Conservation (phyloP, 2,329 filamentous ascomycete species). For the Colletotrichum tabaci region DNA sequence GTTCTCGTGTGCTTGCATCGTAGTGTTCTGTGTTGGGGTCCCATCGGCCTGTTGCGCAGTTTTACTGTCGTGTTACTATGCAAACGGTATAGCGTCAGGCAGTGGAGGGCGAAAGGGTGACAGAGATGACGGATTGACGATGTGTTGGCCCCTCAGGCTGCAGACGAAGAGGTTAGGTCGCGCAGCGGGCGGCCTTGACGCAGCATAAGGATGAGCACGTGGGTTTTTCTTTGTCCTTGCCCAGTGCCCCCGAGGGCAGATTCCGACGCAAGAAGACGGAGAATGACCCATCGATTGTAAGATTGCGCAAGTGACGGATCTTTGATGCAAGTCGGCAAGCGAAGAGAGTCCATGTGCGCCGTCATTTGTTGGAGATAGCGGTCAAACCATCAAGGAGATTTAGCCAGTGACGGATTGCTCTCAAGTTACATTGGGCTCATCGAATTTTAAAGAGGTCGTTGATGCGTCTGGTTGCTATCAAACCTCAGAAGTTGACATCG, state of each 20-base stretch:
- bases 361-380: background rate
- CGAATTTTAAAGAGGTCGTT: background rate
- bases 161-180: constrained; percentile 17
- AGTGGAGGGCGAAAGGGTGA: constrained; percentile 17
- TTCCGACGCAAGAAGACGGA: constrained; percentile 14
- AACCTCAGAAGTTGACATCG: background rate
- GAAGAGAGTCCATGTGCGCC: constrained; percentile 3
- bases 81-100: constrained; percentile 26
- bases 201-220: constrained; percentile 29
- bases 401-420: constrained; percentile 5
- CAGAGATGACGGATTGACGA: constrained; percentile 20
- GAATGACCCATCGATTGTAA: constrained; percentile 16
- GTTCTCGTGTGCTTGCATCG: constrained; percentile 14
- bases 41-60: constrained; percentile 21
- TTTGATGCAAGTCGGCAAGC: constrained; percentile 18
- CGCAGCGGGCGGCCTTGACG: constrained; percentile 18
- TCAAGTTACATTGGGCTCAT: background rate
- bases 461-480: background rate
- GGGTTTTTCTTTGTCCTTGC: constrained; percentile 25
- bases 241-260: background rate
- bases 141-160: constrained; percentile 26
- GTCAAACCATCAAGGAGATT: background rate
- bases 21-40: constrained; percentile 27
- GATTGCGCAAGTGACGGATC: constrained; percentile 21
- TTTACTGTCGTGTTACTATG: constrained; percentile 33